phyloP scores from a whole-genome alignment of 2,329 filamentous ascomycete genomes.

The Xylaria sp. region DNA sequence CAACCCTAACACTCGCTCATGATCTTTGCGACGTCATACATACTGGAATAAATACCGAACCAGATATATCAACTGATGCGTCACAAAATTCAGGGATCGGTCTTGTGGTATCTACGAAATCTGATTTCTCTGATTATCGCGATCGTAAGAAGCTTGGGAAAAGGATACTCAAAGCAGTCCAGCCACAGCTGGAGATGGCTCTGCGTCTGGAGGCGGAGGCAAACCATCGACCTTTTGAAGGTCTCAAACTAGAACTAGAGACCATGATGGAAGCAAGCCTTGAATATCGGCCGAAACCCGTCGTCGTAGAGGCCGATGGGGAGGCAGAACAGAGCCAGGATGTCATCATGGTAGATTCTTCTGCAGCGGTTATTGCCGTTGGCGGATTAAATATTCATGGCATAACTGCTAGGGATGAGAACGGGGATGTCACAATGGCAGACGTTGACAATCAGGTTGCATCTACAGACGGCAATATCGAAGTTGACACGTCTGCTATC shows the following conservation, averaged over 20 bases:
- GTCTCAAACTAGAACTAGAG: conserved; percentile 78
- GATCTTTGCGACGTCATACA: conserved; percentile 67
- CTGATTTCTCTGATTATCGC: conserved; percentile 74
- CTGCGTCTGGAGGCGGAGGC: conserved; percentile 85
- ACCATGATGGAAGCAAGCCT: conserved; percentile 75
- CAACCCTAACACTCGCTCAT: conserved; percentile 65
- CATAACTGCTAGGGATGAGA: conserved; percentile 48
- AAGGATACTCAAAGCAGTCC: conserved; percentile 85
- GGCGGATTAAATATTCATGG: conserved; percentile 48
- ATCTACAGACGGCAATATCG: conserved; percentile 56
- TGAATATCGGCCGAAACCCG: conserved; percentile 60
- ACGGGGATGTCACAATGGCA: conserved; percentile 52
- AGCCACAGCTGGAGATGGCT: conserved; percentile 80
- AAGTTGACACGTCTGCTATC: conserved; percentile 59
- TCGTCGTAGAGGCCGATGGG: conserved; percentile 51
- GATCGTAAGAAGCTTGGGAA: conserved; percentile 88
- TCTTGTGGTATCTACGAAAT: conserved; percentile 63
- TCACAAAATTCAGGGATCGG: conserved; percentile 50
- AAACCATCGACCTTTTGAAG: conserved; percentile 74
- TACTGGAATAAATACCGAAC: conserved; percentile 61
- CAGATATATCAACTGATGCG: conserved; percentile 45
- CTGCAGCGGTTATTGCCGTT: conserved; percentile 60
- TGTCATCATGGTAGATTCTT: conserved; percentile 64
- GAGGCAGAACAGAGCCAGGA: conserved; percentile 57
- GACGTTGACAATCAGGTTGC: conserved; percentile 54